A percentile compares a stretch with the other conserved stretches of the same genome.
Evolutionary conservation across 805 yeast genomes (phyloP).

Genomic region (Kockiozyma suomiensis): DNA sequence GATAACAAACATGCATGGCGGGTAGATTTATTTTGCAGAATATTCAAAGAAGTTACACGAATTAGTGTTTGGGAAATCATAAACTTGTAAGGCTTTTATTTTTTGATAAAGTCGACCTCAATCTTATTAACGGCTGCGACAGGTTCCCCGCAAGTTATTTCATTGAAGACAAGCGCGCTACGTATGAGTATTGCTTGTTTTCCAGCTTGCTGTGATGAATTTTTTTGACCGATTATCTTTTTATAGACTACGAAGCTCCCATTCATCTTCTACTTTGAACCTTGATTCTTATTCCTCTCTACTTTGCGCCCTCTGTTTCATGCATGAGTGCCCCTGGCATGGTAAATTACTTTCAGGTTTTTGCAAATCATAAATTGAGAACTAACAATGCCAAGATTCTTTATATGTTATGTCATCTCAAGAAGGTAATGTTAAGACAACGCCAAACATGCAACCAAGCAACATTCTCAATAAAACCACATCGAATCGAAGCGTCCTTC

Average conservation of each 20-base stretch:
- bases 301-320: constrained; percentile 27
- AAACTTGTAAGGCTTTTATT: constrained; percentile 9
- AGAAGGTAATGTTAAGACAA: constrained; percentile 17
- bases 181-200: constrained; percentile 9
- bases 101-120: background rate
- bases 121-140: background rate
- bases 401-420: constrained; percentile 5
- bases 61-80: constrained; percentile 25
- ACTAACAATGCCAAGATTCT: background rate
- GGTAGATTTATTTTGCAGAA: constrained; percentile 19
- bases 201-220: background rate
- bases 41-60: constrained; percentile 23
- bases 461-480: constrained; percentile 13
- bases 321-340: constrained; percentile 35
- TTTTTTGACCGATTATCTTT: background rate
- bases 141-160: constrained; percentile 21
- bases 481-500: constrained; percentile 18
- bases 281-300: constrained; percentile 30
- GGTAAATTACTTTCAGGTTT: constrained; percentile 1
- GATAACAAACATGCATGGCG: constrained; percentile 8
- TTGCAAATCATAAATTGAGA: background rate
- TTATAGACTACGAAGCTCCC: constrained; percentile 24
- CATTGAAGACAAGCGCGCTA: constrained; percentile 23
- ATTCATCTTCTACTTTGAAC: constrained; percentile 9
- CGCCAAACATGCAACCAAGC: constrained; percentile 4